Conservation (phyloP, 1,284 basidiomycete species). For the Cystobasidium sp. region DNA sequence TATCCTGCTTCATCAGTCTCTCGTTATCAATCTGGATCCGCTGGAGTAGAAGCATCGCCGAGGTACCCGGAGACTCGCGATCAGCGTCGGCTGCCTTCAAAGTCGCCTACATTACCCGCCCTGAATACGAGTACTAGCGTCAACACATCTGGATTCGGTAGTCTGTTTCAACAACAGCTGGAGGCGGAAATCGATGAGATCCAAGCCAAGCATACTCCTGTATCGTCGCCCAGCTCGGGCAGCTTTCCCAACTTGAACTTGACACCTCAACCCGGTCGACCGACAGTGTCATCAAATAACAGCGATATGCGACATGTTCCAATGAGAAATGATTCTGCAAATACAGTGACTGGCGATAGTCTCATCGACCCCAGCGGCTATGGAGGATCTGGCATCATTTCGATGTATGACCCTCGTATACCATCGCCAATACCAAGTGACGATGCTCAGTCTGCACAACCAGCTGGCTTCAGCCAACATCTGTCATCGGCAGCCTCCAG, state of each 20-base stretch:
- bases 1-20: background rate
- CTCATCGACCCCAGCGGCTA: background rate
- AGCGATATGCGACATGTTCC: background rate
- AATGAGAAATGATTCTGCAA: background rate
- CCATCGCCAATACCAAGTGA: slow-evolving; percentile 13
- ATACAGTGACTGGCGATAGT: background rate
- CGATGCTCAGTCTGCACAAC: background rate
- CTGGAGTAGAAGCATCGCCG: background rate
- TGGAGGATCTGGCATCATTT: slow-evolving; percentile 29
- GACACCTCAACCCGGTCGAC: background rate
- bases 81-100: slow-evolving; percentile 4
- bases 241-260: slow-evolving; percentile 5
- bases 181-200: slow-evolving; percentile 31
- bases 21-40: background rate
- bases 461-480: background rate
- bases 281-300: background rate
- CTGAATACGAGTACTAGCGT: background rate
- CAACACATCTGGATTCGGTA: slow-evolving; percentile 10
- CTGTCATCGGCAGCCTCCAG: background rate
- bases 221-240: slow-evolving; percentile 20
- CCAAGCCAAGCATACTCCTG: slow-evolving; percentile 35
- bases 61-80: background rate
- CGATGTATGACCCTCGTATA: slow-evolving; percentile 16
- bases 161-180: slow-evolving; percentile 14
- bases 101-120: slow-evolving; percentile 16